Evolutionary conservation across 2,329 filamentous ascomycete genomes (phyloP), one percentile per base, ranked within the genome.

Genomic region (Beauveria scarabaeidicola): DNA sequence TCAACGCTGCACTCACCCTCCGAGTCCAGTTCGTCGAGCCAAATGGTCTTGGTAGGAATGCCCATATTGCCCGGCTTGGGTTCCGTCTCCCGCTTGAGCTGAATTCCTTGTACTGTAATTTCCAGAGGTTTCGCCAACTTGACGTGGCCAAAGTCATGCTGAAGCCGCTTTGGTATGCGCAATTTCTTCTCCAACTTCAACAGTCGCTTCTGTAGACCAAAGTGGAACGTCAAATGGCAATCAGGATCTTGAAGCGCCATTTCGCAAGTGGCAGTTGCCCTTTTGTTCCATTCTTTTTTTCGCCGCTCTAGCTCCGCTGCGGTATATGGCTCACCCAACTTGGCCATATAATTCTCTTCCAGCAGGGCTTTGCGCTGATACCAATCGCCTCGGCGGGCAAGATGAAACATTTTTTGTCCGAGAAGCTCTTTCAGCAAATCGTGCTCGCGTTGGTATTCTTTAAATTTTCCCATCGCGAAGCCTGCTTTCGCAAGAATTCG

Each of bases 341-440:
- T 77, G 68, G 85, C 81, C 89, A 97, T 92, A 72, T 99, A 97
- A 69, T 95, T 91, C 70, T 99, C 94, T 75, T 99, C 94, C 2
- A 99, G 73, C 1, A 99, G 77, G 1, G 93, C 94, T 73, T 95
- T 96, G 21, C 94, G 89, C 69, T 97, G 92, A 70, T 97, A 97
- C 94, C 94, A 99, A 0, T 86, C 84, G 0, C 94, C 94, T 46
- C 94, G 84, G 29, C 92, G 83, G 1, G 91, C 85, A 47, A 89
- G 80, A 67, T 97, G 92, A 67, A 97, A 97, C 0, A 97, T 79
- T 5, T 82, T 82, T 69, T 99, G 94, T 3, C 75, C 75, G 0
- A 99, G 82, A 3, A 99, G 80, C 67, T 94, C 89, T 0, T 74
- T 79, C 1, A 96, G 75, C 0, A 96, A 75, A 2, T 79, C 75